phyloP scores from a whole-genome alignment of 1,139 yeast genomes.

The Diutina sp. region DNA sequence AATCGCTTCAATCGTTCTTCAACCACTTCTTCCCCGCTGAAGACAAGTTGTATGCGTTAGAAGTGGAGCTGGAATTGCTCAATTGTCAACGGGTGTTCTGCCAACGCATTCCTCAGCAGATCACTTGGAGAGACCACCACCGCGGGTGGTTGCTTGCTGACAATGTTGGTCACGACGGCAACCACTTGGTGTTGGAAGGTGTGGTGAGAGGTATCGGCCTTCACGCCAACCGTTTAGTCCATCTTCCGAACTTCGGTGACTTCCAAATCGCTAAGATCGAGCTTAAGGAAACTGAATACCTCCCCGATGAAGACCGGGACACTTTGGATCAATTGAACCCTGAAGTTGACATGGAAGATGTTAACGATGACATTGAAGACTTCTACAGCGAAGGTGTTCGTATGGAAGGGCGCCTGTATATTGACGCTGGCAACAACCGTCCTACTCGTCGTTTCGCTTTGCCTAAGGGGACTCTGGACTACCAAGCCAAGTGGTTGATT shows the following conservation, averaged over 20 bases:
- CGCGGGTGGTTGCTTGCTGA: constrained; percentile 84
- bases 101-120: constrained; percentile 76
- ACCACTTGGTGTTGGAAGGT: constrained; percentile 54
- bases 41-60: constrained; percentile 66
- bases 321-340: constrained; percentile 56
- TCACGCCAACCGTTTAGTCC: constrained; percentile 63
- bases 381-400: constrained; percentile 46
- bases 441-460: constrained; percentile 24
- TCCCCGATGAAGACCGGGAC: constrained; percentile 48
- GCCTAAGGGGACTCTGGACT: constrained; percentile 86
- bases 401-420: constrained; percentile 58
- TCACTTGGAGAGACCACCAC: constrained; percentile 75
- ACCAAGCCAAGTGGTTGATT: constrained; percentile 87
- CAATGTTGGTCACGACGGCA: constrained; percentile 18
- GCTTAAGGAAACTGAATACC: constrained; percentile 17
- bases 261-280: constrained; percentile 65
- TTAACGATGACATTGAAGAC: constrained; percentile 13
- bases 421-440: constrained; percentile 24
- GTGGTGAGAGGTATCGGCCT: constrained; percentile 80
- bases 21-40: constrained; percentile 83
- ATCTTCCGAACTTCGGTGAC: constrained; percentile 85
- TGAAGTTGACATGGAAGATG: constrained; percentile 20
- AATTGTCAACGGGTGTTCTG: constrained; percentile 67
- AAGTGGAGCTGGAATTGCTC: constrained; percentile 50
- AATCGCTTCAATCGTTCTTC: constrained; percentile 73